Conservation (phyloP, 176 grass and related monocot genomes). For the Phragmites australis region DNA sequence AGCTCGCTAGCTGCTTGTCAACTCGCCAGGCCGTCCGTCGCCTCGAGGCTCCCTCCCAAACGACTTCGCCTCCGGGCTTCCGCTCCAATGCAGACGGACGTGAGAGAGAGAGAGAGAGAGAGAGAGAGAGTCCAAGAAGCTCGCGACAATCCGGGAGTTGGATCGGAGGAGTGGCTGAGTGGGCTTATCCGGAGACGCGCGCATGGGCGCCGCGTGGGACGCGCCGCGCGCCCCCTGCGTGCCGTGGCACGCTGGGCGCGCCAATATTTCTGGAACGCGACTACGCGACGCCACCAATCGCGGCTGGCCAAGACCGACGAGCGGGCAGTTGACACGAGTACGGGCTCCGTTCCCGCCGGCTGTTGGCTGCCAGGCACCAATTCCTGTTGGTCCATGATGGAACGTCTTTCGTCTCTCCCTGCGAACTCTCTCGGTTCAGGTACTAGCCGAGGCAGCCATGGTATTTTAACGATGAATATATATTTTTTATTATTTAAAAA, state of each 20-base stretch:
- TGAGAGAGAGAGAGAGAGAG: background rate
- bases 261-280: conserved; percentile 11
- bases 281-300: background rate
- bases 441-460: too few species aligned
- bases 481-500: too few species aligned
- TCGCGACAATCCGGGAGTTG: conserved; percentile 33
- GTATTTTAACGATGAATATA: too few species aligned
- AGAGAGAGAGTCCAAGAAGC: conserved; percentile 19
- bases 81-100: too few species aligned
- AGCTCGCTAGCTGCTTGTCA: background rate
- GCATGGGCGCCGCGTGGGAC: conserved; percentile 49
- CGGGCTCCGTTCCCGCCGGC: background rate
- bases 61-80: background rate
- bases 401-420: background rate
- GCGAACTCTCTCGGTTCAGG: background rate
- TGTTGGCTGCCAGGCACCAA: too few species aligned
- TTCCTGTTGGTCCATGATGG: background rate
- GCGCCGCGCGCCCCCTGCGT: background rate
- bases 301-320: background rate
- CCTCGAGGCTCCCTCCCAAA: background rate
- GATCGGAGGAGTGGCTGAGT: background rate
- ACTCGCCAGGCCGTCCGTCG: background rate
- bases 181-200: conserved; percentile 31
- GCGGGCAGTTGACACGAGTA: background rate
- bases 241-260: conserved; percentile 24